Evolutionary conservation across 176 grass and related monocot genomes (phyloP), one percentile per base, ranked within the genome.

Genomic region (Sorghum bicolor): DNA sequence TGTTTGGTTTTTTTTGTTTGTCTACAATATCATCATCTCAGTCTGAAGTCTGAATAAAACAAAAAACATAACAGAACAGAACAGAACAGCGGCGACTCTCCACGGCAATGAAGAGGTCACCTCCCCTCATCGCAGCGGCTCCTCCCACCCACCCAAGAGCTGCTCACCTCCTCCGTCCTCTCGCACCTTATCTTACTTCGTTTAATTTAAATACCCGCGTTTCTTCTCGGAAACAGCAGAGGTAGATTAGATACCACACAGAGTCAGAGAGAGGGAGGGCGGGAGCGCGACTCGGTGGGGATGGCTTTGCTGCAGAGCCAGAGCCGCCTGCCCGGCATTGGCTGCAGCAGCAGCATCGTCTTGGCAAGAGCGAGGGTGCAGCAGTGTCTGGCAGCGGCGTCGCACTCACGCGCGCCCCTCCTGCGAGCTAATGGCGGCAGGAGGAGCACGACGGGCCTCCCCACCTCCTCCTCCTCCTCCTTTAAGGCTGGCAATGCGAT

Each of bases 291-390:
- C 44, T 47, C 44, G 44, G 44, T n/a, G 25, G 75, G 4, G 74
- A 94, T 94, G 93, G 79, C 85, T 47, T 6, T 81, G 74, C 45
- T 62, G 83, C 83, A 72, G 74, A 70, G 74, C 28, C 94, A 86
- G 47, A 70, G 79, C 84, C 41, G 79, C 84, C 41, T 88, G 64
- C 81, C 32, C n/a, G 83, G 66, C 86, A 82, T 86, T 69, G 78
- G 83, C 76, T 93, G 83, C 78, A 69, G 67, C 70, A 81, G 13
- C 70, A 78, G 13, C 67, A 19, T 68, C 25, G 40, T 16, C 88
- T 25, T 67, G 84, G 58, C 84, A 68, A 44, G 83, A 65, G 58
- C 67, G 44, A 66, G 52, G 2, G 44, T 16, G 8, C 84, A 45
- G 8, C 87, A 57, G 29, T 77, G 64, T 77, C 80, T 69, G 30